Evolutionary conservation across 225 moss, liverwort and hornwort genomes (phyloP).

Genomic region (Thuidium tamariscinum): DNA sequence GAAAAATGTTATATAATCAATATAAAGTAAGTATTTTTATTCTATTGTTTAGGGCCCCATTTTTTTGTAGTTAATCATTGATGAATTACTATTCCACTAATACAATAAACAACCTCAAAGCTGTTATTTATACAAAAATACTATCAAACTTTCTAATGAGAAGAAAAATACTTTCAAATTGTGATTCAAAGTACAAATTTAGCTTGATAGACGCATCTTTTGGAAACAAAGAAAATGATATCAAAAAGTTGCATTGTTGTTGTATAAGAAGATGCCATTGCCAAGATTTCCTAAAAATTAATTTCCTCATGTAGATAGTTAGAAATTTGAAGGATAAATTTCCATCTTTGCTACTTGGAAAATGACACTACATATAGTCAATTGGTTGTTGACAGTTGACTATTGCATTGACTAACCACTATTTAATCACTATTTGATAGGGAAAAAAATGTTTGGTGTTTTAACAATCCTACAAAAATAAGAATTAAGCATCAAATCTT

Average conservation of each 20-base stretch:
- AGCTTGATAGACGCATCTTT: neutral
- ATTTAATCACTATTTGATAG: too few species aligned
- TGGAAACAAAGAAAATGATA: neutral
- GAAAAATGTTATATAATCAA: too few species aligned
- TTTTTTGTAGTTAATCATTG: too few species aligned
- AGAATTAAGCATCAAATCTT: accelerated
- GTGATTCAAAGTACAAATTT: neutral
- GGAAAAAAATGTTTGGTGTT: neutral
- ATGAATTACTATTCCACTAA: neutral
- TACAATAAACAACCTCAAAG: neutral
- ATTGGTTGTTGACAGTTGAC: neutral
- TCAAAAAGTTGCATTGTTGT: neutral
- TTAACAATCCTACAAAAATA: accelerated
- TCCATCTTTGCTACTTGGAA: accelerated
- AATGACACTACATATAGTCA: neutral
- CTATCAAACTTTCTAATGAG: neutral
- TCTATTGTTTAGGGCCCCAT: too few species aligned
- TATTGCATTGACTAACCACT: neutral
- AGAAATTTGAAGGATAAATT: neutral
- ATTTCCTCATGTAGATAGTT: accelerated
- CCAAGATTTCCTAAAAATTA: neutral
- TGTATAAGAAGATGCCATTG: neutral
- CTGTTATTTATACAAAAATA: neutral
- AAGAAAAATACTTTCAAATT: neutral
- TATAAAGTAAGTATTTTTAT: too few species aligned